These are phyloP conservation scores for Litchi chinensis DNA, from an alignment of 345 rosid species.

Conservation along the genomic window DNA sequence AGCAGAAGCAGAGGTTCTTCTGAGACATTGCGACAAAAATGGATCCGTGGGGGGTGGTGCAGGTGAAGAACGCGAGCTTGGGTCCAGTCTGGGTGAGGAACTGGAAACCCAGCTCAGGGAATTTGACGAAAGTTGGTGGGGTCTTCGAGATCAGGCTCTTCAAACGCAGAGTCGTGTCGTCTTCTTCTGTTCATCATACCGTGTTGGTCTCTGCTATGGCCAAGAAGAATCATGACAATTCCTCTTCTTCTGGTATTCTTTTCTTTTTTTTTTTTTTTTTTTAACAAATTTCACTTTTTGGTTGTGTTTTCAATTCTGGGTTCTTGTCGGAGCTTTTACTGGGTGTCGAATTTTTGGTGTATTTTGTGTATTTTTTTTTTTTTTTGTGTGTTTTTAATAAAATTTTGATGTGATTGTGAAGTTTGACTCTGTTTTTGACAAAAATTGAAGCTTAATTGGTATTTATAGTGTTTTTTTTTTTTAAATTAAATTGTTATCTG, in stretches of 20 bases:
- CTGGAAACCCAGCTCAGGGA: conserved; percentile 27
- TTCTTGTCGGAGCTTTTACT: not conserved
- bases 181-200: conserved; percentile 36
- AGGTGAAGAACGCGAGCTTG: conserved; percentile 39
- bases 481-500: not conserved
- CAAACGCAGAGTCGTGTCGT: conserved; percentile 32
- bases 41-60: conserved; percentile 54
- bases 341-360: not conserved
- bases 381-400: not conserved
- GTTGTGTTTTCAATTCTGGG: conserved; percentile 4
- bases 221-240: conserved; percentile 57
- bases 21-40: conserved; percentile 15
- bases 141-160: conserved; percentile 44
- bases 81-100: conserved; percentile 32
- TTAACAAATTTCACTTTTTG: too few relatives aligned
- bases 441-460: not conserved
- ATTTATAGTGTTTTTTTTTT: not conserved
- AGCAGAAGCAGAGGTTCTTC: not conserved
- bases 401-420: not conserved
- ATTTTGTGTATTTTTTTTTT: not conserved
- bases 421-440: not conserved
- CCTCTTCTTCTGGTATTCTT: conserved; percentile 52
- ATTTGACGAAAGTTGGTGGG: conserved; percentile 33
- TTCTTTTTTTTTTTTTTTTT: too few relatives aligned
- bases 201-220: conserved; percentile 52